These are phyloP conservation scores for Tubosaeta sp. DNA, from an alignment of 768 basidiomycete species.

Conservation along the genomic window DNA sequence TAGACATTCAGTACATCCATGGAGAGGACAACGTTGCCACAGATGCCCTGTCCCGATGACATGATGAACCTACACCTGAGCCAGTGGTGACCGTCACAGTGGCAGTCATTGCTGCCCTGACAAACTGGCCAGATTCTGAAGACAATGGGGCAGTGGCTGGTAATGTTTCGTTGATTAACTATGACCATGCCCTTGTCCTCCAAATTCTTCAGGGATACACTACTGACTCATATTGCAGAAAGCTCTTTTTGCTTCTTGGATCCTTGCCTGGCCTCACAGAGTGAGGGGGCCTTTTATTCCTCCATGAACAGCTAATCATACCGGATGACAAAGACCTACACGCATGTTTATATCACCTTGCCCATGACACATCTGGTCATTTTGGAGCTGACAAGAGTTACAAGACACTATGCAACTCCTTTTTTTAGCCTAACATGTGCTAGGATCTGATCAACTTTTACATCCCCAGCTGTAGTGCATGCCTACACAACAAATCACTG, in stretches of 20 bases:
- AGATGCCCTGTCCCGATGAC: constrained; percentile 35
- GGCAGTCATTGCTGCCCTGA: not conserved
- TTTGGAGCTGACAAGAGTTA: constrained; percentile 35
- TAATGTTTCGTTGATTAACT: not conserved
- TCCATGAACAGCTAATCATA: constrained; percentile 11
- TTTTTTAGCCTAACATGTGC: constrained; percentile 19
- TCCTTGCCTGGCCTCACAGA: not conserved
- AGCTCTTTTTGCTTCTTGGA: not conserved
- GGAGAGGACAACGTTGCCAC: constrained; percentile 32
- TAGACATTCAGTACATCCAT: constrained; percentile 3
- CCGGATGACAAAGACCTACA: not conserved
- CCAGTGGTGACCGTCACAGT: no score
- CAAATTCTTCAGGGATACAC: constrained; percentile 5
- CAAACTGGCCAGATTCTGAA: not conserved
- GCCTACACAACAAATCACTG: constrained; percentile 32
- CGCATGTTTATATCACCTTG: constrained; percentile 23
- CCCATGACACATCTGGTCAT: constrained; percentile 31
- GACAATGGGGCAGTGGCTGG: not conserved
- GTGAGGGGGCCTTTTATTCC: constrained; percentile 2
- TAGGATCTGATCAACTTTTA: not conserved
- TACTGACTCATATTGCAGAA: constrained; percentile 6
- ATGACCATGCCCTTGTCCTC: not conserved
- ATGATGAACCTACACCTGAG: not conserved
- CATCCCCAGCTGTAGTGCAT: constrained; percentile 23
- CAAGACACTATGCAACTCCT: constrained; percentile 16